Base-by-base conservation (phyloP, 1,284 basidiomycete genomes). In the Kalmanozyma brasiliensis region DNA sequence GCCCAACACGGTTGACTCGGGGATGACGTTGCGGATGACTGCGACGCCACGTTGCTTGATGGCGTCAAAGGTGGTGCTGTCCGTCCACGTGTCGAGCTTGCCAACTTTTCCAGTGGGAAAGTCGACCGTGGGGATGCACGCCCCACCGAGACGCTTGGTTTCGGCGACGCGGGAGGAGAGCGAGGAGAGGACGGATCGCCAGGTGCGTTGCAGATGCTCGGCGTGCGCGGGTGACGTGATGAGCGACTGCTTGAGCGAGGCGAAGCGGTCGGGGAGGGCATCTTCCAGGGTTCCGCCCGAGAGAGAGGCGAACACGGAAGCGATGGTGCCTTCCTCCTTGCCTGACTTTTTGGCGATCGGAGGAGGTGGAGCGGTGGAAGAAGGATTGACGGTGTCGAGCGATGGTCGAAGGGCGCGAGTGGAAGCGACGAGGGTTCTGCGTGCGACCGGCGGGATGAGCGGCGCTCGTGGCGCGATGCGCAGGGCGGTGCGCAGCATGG, bases 301-400 rank as follows among this genome's bases (percentile, higher is more conserved):
- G 8, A 77, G 58, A 2, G 71, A 53, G 26, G 75, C 73, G 37
- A 77, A 77, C 30, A 77, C 74, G 2, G 60, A 61, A 3, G 69
- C 73, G 30, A 77, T 76, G 20, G 74, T 67, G 16, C 75, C 75
- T 42, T 67, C 61, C 6, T 55, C 56, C 37, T 74, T 76, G 8
- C 26, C 48, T 8, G 34, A 35, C 30, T 68, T 52, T 4, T 44
- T 34, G 3, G 37, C 5, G 11, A 34, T 4, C 20, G 45, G 32
- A 35, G 49, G 49, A 22, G 37, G 43, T 22, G 46, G 6, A n/a
- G 60, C 11, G 2, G 36, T 9, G 8, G 58, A 34, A 8, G 42
- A 16, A 8, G 52, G 17, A 6, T 44, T 20, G 7, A 32, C 16
- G 1, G 62, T 42, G n/a, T 65, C 56, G 29, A 53, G 38, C 8